Conservation (phyloP, 495 filamentous ascomycete genomes). For the Penicillium egyptiacum region DNA sequence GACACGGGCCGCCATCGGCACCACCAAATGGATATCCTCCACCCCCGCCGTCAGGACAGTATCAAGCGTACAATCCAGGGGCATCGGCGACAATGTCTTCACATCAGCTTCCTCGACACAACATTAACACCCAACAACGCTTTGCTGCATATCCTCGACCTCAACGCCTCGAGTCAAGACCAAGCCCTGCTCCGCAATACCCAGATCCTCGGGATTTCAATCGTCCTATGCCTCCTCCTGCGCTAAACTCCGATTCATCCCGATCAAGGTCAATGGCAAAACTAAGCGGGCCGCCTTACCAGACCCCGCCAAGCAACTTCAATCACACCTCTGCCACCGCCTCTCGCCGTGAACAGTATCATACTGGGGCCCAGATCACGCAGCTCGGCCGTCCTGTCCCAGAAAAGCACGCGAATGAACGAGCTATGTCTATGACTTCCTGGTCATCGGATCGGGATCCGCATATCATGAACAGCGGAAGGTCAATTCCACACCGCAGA, state of each 20-base stretch:
- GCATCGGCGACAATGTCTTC: conserved; percentile 56
- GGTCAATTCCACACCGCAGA: conserved; percentile 72
- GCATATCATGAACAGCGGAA: conserved; percentile 82
- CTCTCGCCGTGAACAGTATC: conserved; percentile 75
- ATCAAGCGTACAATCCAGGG: conserved; percentile 46
- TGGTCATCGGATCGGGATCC: conserved; percentile 77
- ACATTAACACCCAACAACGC: conserved; percentile 41
- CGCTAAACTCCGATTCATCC: conserved; percentile 72
- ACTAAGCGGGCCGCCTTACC: conserved; percentile 62
- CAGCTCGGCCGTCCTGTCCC: conserved; percentile 90
- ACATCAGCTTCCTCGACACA: conserved; percentile 63
- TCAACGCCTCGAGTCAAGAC: conserved; percentile 68
- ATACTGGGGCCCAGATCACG: conserved; percentile 64
- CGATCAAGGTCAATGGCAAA: conserved; percentile 85
- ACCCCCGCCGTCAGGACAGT: conserved; percentile 40
- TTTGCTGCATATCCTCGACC: conserved; percentile 65
- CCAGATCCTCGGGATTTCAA: conserved; percentile 48
- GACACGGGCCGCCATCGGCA: conserved; percentile 45
- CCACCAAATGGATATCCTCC: conserved; percentile 42
- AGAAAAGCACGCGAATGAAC: conserved; percentile 79
- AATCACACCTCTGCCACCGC: conserved; percentile 66
- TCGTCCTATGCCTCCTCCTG: conserved; percentile 59
- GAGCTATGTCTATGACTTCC: conserved; percentile 92
- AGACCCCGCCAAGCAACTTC: conserved; percentile 63
- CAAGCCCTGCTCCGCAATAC: conserved; percentile 59